Evolutionary conservation across 129 eudicot species (phyloP).

Genomic region (Helichrysum umbraculigerum): DNA sequence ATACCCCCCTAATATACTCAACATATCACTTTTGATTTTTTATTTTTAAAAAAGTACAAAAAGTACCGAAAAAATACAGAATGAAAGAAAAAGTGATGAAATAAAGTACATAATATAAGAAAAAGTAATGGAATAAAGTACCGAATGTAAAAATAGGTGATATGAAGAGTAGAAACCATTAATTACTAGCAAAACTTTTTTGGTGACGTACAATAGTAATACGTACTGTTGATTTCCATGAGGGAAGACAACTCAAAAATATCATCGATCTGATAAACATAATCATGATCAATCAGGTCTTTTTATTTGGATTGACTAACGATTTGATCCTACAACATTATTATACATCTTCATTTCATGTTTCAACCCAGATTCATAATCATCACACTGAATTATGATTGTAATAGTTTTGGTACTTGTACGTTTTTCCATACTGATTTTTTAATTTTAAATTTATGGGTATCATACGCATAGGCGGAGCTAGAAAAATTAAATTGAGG

Average conservation of each 20-base stretch:
- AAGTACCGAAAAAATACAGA: no score
- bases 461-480: no score
- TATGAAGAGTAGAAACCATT: no score
- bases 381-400: constrained; percentile 4
- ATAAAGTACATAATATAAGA: no score
- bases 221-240: background rate
- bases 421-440: constrained; percentile 8
- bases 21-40: no score
- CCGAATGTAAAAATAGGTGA: no score
- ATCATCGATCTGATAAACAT: background rate
- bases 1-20: no score
- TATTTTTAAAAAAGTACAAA: no score
- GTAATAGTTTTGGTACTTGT: background rate
- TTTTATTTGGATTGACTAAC: background rate
- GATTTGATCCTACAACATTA: background rate
- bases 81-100: no score
- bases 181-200: background rate
- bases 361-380: constrained; percentile 12
- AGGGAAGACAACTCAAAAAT: background rate
- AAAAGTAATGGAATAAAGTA: no score
- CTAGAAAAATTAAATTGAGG: no score
- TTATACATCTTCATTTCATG: background rate
- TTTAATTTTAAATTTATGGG: background rate
- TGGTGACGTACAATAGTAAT: background rate
- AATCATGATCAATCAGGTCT: constrained; percentile 1